Evolutionary conservation across 345 rosid species (phyloP).

Genomic region (Ailanthus altissimus): DNA sequence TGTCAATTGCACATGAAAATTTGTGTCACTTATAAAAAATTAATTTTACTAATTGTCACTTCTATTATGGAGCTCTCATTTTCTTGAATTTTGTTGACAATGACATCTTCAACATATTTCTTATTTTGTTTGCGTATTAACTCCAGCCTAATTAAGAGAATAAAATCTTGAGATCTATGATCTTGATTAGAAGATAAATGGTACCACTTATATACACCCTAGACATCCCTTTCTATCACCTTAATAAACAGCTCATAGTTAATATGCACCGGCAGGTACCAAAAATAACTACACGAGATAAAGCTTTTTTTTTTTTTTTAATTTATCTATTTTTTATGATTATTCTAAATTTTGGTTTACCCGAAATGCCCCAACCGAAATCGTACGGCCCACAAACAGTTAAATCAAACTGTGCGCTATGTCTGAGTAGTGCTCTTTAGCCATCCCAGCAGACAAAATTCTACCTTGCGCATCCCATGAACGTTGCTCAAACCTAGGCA

Average conservation of each 20-base stretch:
- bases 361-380: not conserved
- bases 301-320: not conserved
- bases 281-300: not conserved
- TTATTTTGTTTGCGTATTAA: no score
- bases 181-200: not conserved
- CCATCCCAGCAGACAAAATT: not conserved
- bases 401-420: not conserved
- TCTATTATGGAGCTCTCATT: no score
- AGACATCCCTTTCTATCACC: slow-evolving; percentile 22
- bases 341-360: not conserved
- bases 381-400: slow-evolving; percentile 27
- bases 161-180: not conserved
- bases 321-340: not conserved
- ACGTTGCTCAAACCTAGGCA: slow-evolving; percentile 37
- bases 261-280: not conserved
- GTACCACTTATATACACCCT: not conserved
- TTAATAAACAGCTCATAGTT: not conserved
- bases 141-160: no score
- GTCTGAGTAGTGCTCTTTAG: slow-evolving; percentile 4
- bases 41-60: no score
- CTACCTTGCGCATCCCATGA: slow-evolving; percentile 43
- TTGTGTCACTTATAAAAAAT: no score
- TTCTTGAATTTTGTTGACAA: no score
- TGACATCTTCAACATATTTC: no score
- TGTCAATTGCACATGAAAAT: no score